Evolutionary conservation across 2,329 filamentous ascomycete species (phyloP), one percentile per base, ranked within the genome.

Genomic region (Sclerotinia trifoliorum): DNA sequence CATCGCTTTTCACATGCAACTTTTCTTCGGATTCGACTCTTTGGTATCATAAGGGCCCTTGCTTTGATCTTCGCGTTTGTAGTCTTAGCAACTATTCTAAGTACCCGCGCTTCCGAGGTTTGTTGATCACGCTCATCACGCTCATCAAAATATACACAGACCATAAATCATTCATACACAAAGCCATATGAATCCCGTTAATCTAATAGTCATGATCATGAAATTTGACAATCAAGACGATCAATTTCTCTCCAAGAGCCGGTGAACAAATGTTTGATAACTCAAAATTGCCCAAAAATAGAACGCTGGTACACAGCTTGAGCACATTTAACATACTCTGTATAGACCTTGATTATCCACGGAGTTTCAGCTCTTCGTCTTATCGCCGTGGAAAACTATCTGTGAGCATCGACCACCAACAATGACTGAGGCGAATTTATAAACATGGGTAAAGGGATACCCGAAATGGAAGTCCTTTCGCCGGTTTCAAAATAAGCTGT

Each of bases 61-160:
- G 60, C 48, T n/a, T 49, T 42, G 46, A 63, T 51, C 24, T 26
- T 39, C 48, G 15, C 60, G 32, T 51, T 52, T 39, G 46, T 26
- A 51, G 51, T 63, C 60, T 63, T 63, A 63, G 60, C 19, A 63
- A 62, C 32, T 3, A 63, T 51, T 51, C 19, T 35, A 63, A 24
- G 29, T 26, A 42, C n/a, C 46, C 60, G 60, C 60, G 24, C 46
- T 51, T 60, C 46, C 46, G 48, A n/a, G 21, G 44, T n/a, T 62
- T 51, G 29, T 24, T 63, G n/a, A n/a, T 57, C 55, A 57, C 8
- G 60, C 46, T 63, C 60, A 51, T 51, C 46, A 39, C 7, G 60
- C 46, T 51, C 60, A 51, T 51, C 46, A 39, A 10, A 39, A 49
- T 51, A 21, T 51, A 49, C 46, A 63, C 60, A 63, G 60, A 63